Evolutionary conservation across 164 flowering plant genomes (phyloP), one percentile per base, ranked within the genome.

Genomic region (Amborella trichopoda): DNA sequence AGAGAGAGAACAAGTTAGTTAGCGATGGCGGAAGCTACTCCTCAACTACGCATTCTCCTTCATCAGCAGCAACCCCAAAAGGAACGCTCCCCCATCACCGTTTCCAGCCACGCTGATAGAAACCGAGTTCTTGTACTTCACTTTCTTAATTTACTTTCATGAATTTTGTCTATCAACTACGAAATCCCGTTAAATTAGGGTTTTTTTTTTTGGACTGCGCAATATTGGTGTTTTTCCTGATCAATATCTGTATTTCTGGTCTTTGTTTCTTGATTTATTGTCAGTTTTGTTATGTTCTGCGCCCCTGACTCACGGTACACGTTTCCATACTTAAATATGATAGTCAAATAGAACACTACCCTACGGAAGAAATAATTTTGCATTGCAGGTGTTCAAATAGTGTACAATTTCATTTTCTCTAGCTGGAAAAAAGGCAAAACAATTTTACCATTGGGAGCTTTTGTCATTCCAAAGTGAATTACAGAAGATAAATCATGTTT

Each of bases 51-150:
- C 9, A 19, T 67, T 48, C 67, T 67, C 16, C 62, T 67, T 34
- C 59, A 62, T 17, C 67, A 62, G 23, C 63, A 67, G 39, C 71
- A 67, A 40, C 71, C 58, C 21, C 58, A 52, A 36, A 55, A 59
- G 21, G 70, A 67, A 9, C 58, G 67, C 36, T 25, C 55, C 20
- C 70, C 70, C 1, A 59, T 55, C 52, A 61, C 32, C 53, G 41
- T 67, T 33, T 67, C 71, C 13, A 43, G 67, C 54, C 71, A 67
- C 23, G 67, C 67, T 6, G 71, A 67, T 17, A 51, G 67, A 32
- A 64, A 67, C 44, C 61, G 71, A 40, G 64, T 67, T 27, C 54
- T 62, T 4, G 71, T 67, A 54, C 52, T 6, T 11, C 34, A 6
- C 8, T 30, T 30, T 8, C 11, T 8, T 30, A 11, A 11, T 30